Base-by-base conservation (phyloP, 2,329 filamentous ascomycete species). In the Aureobasidium sp. region DNA sequence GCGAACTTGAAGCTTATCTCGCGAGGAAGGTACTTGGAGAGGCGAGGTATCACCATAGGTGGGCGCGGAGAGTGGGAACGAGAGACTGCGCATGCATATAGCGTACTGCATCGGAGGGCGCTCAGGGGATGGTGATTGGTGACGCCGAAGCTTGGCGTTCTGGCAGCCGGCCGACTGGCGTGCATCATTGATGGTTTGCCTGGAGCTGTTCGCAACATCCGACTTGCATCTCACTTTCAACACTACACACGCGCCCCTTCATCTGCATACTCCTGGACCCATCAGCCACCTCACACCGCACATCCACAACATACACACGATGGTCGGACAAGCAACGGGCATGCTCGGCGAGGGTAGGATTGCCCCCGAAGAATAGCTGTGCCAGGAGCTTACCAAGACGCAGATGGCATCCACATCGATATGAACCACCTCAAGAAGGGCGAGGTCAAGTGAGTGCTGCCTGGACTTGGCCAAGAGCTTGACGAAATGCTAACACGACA, bases 341-440 rank as follows among this genome's bases (percentile, higher is more conserved):
- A 70, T 71, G 71, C 71, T 75, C 29, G 72, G 74, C 61, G 74
- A 75, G 68, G 74, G 74, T 73, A 66, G 38, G 67, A 57, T 45
- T 40, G 43, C 33, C 25, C 38, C 57, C 27, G 21, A 47, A 40
- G 31, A 57, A 31, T 38, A 65, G 29, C 42, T 51, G 55, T 60
- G 54, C 29, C 43, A 61, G 45, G 53, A 50, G 60, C 64, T 65
- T 23, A 62, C 53, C 17, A 4, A n/a, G 10, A 46, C 37, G 50
- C 70, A 97, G 94, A 99, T 92, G 94, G 94, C 74, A 97, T 99
- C 74, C 94, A 99, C 75, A 82, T 99, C 69, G 94, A 99, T 74
- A 99, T 99, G 94, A 90, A 97, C 71, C 88, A 94, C 72, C 80
- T 99, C 76, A 99, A 99, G 86, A 94, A 91, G 77, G 94, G 94